phyloP scores from a whole-genome alignment of 306 rosid genomes.

The Malus asiatica region DNA sequence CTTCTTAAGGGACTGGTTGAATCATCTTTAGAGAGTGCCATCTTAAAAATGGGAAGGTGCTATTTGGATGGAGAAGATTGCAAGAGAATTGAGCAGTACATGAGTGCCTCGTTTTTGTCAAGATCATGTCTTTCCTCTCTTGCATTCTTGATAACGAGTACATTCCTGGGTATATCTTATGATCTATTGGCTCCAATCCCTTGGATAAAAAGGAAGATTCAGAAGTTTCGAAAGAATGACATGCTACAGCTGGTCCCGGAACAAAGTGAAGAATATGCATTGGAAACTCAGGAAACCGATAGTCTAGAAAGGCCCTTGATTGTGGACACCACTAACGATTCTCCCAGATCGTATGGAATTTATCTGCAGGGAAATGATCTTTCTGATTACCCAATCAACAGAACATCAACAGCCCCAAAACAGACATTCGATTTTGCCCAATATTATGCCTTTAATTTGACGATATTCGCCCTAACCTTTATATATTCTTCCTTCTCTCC shows the following conservation, averaged over 20 bases:
- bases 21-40: constrained; percentile 77
- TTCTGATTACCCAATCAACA: constrained; percentile 57
- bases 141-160: constrained; percentile 82
- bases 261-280: constrained; percentile 71
- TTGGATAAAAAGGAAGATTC: constrained; percentile 80
- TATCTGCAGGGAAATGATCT: constrained; percentile 68
- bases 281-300: constrained; percentile 69
- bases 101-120: constrained; percentile 88
- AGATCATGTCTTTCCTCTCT: constrained; percentile 94
- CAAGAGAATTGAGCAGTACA: constrained; percentile 93
- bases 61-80: constrained; percentile 94
- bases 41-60: constrained; percentile 84
- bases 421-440: constrained; percentile 94
- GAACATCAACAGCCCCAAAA: constrained; percentile 80
- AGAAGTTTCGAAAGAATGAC: constrained; percentile 77
- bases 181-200: constrained; percentile 94
- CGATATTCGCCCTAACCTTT: constrained; percentile 86
- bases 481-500: constrained; percentile 84
- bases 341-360: constrained; percentile 38
- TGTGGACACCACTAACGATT: constrained; percentile 35
- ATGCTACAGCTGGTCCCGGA: constrained; percentile 95
- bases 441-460: constrained; percentile 87
- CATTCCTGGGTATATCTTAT: constrained; percentile 90
- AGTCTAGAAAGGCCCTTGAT: constrained; percentile 63
- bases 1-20: constrained; percentile 80